Evolutionary conservation across 176 grass and related monocot genomes (phyloP).

Genomic region (Paspalum notatum): DNA sequence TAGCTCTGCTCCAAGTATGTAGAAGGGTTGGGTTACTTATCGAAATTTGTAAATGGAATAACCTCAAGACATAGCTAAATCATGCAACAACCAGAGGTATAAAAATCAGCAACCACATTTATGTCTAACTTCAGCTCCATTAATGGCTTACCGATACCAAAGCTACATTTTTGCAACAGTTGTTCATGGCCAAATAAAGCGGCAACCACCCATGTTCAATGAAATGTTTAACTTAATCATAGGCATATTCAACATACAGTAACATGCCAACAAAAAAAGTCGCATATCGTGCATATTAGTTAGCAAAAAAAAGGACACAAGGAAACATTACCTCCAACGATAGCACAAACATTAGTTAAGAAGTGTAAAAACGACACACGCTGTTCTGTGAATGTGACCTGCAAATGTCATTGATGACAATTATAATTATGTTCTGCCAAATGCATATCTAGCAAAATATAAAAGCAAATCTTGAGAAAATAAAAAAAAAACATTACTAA

Average conservation of each 20-base stretch:
- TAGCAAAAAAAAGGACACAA: slow-evolving; percentile 20
- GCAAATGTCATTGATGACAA: slow-evolving; percentile 38
- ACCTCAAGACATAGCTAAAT: background rate
- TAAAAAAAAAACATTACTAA: background rate
- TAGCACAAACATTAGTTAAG: slow-evolving; percentile 98
- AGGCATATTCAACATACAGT: background rate
- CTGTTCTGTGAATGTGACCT: slow-evolving; percentile 86
- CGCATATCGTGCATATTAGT: background rate
- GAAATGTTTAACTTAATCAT: slow-evolving; percentile 31
- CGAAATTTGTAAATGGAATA: background rate
- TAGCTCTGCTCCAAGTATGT: slow-evolving; percentile 10
- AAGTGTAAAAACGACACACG: slow-evolving; percentile 90
- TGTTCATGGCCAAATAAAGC: background rate
- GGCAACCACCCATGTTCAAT: background rate
- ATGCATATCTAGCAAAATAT: slow-evolving; percentile 12
- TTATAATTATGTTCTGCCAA: slow-evolving; percentile 10
- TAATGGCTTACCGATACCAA: background rate
- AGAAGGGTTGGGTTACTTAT: background rate
- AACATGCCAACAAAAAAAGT: slow-evolving; percentile 12
- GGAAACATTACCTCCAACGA: slow-evolving; percentile 91
- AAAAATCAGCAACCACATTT: slow-evolving; percentile 1
- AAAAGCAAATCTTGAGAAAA: slow-evolving; percentile 15
- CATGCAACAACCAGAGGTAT: background rate
- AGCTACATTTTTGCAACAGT: too few species aligned
- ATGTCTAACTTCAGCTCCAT: background rate